These are phyloP conservation scores for Batkoa obscura DNA, from an alignment of 371 early-diverging fungal species.

Conservation along the genomic window DNA sequence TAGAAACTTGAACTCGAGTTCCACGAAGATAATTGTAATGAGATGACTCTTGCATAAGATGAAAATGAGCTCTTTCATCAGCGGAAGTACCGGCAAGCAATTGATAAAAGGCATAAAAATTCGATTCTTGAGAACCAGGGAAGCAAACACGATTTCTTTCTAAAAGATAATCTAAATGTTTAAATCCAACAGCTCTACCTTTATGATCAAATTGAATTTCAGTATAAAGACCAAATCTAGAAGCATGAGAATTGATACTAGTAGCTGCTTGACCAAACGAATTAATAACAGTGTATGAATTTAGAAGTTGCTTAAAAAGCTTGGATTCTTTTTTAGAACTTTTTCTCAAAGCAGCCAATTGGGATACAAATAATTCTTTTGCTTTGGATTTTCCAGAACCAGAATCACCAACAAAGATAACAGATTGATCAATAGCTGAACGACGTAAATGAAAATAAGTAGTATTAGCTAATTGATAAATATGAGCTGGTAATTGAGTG, in stretches of 20 bases:
- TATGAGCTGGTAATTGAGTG: conserved; percentile 49
- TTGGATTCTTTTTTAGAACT: conserved; percentile 50
- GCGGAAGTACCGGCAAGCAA: conserved; percentile 36
- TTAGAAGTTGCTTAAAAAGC: conserved; percentile 45
- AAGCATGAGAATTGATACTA: conserved; percentile 43
- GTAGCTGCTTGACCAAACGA: conserved; percentile 61
- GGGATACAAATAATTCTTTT: conserved; percentile 35
- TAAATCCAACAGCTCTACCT: conserved; percentile 71
- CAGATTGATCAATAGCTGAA: conserved; percentile 63
- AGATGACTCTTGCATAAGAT: conserved; percentile 25
- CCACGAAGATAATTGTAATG: conserved; percentile 25
- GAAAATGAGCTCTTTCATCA: conserved; percentile 28
- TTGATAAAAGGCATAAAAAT: conserved; percentile 81
- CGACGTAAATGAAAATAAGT: conserved; percentile 66
- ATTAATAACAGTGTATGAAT: conserved; percentile 41
- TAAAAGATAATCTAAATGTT: conserved; percentile 66
- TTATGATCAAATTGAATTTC: conserved; percentile 71
- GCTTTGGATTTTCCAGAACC: conserved; percentile 68
- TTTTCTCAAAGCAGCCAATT: conserved; percentile 44
- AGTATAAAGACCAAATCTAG: conserved; percentile 56
- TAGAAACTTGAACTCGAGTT: conserved; percentile 9
- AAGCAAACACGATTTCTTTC: conserved; percentile 58
- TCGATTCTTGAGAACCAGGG: conserved; percentile 32
- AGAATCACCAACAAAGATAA: conserved; percentile 52
- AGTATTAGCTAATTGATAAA: conserved; percentile 55